These are phyloP conservation scores for Didymella arachidicola DNA, from an alignment of 2,329 filamentous ascomycete species.

Conservation along the genomic window DNA sequence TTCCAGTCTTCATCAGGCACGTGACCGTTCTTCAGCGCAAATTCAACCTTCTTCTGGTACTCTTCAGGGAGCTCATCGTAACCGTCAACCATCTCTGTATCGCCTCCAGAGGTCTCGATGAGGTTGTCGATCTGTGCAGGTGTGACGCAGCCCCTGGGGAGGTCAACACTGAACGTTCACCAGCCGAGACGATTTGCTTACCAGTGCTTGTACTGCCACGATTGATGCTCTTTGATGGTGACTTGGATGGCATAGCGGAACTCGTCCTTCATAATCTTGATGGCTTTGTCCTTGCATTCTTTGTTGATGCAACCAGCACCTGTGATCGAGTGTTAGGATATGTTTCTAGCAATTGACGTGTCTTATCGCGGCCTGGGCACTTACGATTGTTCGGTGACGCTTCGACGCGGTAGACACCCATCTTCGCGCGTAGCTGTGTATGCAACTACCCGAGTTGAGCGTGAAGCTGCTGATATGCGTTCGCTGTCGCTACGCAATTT, in stretches of 20 bases:
- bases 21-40: conserved; percentile 77
- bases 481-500: not conserved
- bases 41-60: conserved; percentile 74
- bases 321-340: not conserved
- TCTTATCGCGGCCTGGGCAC: not conserved
- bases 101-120: conserved; percentile 63
- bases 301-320: conserved; percentile 68
- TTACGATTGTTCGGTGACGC: conserved; percentile 62
- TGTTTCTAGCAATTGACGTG: not conserved
- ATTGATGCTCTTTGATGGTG: conserved; percentile 65
- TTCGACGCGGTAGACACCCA: conserved; percentile 43
- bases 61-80: conserved; percentile 78
- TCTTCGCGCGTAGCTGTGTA: conserved; percentile 20
- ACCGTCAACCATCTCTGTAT: conserved; percentile 77
- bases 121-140: conserved; percentile 74
- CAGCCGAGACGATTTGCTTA: conserved; percentile 53
- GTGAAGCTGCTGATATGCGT: not conserved
- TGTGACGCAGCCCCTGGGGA: conserved; percentile 82
- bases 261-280: conserved; percentile 76
- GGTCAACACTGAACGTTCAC: conserved; percentile 17
- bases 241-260: conserved; percentile 80
- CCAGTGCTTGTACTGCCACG: conserved; percentile 88
- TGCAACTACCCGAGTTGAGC: conserved; percentile 8
- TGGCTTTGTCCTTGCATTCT: conserved; percentile 72
- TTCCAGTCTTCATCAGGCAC: conserved; percentile 88